Conservation (phyloP, 2,329 filamentous ascomycete genomes). For the Pseudogymnoascus sp. region DNA sequence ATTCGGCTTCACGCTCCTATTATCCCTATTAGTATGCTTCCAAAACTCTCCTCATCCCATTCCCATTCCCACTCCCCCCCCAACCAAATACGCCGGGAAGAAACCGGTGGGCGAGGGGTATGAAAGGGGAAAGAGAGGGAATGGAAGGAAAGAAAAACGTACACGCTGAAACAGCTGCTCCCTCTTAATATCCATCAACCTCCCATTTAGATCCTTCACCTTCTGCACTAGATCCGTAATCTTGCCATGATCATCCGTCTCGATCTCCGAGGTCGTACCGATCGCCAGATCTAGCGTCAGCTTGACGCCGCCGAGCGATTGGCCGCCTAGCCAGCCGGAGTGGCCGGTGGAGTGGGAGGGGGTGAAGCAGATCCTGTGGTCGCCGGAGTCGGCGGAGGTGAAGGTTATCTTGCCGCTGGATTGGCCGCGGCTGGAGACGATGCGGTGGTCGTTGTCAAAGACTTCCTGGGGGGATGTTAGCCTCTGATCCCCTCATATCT, state of each 20-base stretch:
- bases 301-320: constrained; percentile 67
- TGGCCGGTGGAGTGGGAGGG: constrained; percentile 64
- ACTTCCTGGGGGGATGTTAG: constrained; percentile 51
- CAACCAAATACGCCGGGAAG: background rate
- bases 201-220: constrained; percentile 78
- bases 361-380: constrained; percentile 92
- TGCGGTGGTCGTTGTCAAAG: constrained; percentile 96
- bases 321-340: constrained; percentile 60
- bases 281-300: constrained; percentile 85
- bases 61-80: background rate
- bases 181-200: constrained; percentile 78
- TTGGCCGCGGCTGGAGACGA: constrained; percentile 76
- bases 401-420: constrained; percentile 84
- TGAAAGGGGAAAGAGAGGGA: too few species aligned
- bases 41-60: constrained; percentile 16
- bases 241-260: constrained; percentile 89
- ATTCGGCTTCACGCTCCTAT: constrained; percentile 93
- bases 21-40: constrained; percentile 10
- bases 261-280: constrained; percentile 87
- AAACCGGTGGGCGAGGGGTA: too few species aligned
- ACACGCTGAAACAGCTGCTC: constrained; percentile 97
- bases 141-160: constrained; percentile 23
- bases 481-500: too few species aligned
- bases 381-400: constrained; percentile 85
- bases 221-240: constrained; percentile 81